phyloP scores from a whole-genome alignment of 176 grass and related monocot genomes.

The Poa pratensis region DNA sequence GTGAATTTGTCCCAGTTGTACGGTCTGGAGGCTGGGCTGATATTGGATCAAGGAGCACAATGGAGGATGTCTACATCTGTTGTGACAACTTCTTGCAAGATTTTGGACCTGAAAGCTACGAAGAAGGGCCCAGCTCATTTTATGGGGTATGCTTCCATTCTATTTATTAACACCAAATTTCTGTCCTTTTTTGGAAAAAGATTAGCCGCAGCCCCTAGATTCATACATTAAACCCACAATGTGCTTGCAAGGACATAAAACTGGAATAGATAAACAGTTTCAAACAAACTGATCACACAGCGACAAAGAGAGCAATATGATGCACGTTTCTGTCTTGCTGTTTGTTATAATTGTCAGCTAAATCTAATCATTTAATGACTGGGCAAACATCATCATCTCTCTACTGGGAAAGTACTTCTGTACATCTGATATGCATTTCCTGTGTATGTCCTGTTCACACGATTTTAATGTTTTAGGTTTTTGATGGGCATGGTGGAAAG shows the following conservation, averaged over 20 bases:
- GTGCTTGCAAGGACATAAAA: not conserved
- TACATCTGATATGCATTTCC: slow-evolving; percentile 26
- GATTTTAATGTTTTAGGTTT: slow-evolving; percentile 62
- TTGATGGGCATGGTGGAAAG: slow-evolving; percentile 99
- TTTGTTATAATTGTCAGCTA: slow-evolving; percentile 8
- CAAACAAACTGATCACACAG: not conserved
- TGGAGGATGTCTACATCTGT: slow-evolving; percentile 91
- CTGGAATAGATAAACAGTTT: not conserved
- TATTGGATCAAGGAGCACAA: slow-evolving; percentile 64
- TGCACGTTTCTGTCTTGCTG: not conserved
- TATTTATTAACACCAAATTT: slow-evolving; percentile 10
- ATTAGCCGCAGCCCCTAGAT: not conserved
- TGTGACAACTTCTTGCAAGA: slow-evolving; percentile 74
- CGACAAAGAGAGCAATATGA: not conserved
- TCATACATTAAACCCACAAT: not conserved
- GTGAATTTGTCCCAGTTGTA: slow-evolving; percentile 69
- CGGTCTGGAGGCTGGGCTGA: slow-evolving; percentile 85
- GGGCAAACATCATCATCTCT: not conserved
- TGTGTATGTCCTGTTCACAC: slow-evolving; percentile 32
- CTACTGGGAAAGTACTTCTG: slow-evolving; percentile 12
- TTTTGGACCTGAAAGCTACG: slow-evolving; percentile 64
- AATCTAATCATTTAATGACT: slow-evolving; percentile 21
- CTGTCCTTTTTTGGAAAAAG: not conserved
- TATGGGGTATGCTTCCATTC: slow-evolving; percentile 72
- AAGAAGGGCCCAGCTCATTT: slow-evolving; percentile 73